Evolutionary conservation across 257 asterid genomes (phyloP).

Genomic region (Leonotis leonurus): DNA sequence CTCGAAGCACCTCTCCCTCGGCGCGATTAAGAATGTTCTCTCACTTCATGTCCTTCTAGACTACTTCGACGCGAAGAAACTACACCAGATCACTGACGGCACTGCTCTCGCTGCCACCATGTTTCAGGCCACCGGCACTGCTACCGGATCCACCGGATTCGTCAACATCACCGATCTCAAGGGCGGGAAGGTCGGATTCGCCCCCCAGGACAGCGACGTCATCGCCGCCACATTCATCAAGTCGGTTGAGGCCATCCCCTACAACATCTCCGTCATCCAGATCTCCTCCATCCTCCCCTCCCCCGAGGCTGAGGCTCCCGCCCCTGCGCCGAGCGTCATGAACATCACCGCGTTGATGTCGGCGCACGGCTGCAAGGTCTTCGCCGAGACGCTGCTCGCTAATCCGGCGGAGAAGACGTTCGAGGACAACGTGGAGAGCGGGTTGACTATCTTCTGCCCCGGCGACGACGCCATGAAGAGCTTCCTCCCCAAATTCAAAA

Average conservation of each 20-base stretch:
- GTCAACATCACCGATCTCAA: slow-evolving; percentile 61
- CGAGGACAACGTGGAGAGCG: slow-evolving; percentile 41
- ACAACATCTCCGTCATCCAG: slow-evolving; percentile 68
- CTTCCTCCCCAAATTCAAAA: slow-evolving; percentile 49
- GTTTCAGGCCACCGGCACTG: slow-evolving; percentile 79
- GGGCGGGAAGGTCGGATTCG: slow-evolving; percentile 70
- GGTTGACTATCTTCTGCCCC: slow-evolving; percentile 69
- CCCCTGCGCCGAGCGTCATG: slow-evolving; percentile 53
- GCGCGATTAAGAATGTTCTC: slow-evolving; percentile 45
- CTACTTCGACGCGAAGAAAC: slow-evolving; percentile 69
- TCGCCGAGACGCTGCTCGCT: slow-evolving; percentile 51
- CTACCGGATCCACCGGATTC: slow-evolving; percentile 67
- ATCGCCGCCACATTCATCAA: slow-evolving; percentile 48
- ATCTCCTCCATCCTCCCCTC: slow-evolving; percentile 53
- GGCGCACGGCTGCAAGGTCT: slow-evolving; percentile 65
- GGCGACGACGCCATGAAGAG: slow-evolving; percentile 67
- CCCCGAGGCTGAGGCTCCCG: slow-evolving; percentile 64
- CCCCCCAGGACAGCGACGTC: slow-evolving; percentile 29
- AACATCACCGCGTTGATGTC: slow-evolving; percentile 59
- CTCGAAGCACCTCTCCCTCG: slow-evolving; percentile 40
- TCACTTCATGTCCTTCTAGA: slow-evolving; percentile 65
- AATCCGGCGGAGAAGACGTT: slow-evolving; percentile 56
- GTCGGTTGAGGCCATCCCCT: slow-evolving; percentile 43
- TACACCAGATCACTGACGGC: slow-evolving; percentile 68
- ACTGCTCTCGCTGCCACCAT: slow-evolving; percentile 74